These are phyloP conservation scores for Ceratobasidium sp. DNA, from an alignment of 1,284 basidiomycete species.

Conservation along the genomic window DNA sequence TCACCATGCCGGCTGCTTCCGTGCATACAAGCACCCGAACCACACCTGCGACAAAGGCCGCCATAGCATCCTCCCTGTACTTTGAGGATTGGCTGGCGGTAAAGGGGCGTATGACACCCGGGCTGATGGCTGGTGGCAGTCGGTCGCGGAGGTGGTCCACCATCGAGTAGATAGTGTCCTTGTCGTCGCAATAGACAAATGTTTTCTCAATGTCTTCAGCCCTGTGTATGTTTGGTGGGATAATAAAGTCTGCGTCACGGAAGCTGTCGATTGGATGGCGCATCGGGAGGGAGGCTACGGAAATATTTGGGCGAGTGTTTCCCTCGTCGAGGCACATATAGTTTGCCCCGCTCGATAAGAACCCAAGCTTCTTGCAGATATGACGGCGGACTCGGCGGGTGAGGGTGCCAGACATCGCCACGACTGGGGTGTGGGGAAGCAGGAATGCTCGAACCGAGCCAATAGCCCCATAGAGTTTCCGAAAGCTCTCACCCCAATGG, in stretches of 20 bases:
- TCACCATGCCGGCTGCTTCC: slow-evolving; percentile 29
- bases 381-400: background rate
- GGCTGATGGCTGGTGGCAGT: background rate
- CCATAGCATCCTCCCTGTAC: background rate
- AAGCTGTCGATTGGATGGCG: background rate
- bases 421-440: background rate
- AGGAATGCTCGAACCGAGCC: background rate
- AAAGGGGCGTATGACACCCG: background rate
- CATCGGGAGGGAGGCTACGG: background rate
- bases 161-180: background rate
- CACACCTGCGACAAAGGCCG: background rate
- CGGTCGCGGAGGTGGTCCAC: background rate
- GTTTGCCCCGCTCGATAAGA: background rate
- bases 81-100: background rate
- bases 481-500: slow-evolving; percentile 9
- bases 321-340: background rate
- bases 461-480: background rate
- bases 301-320: background rate
- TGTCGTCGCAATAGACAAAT: background rate
- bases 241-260: background rate
- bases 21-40: slow-evolving; percentile 19
- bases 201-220: background rate
- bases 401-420: background rate
- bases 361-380: slow-evolving; percentile 3
- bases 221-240: background rate